Percentiles rank a stretch among this genome's conserved stretches.
Evolutionary conservation across 192 early-diverging fungal species (phyloP).

Genomic region (Coemansia sp.): DNA sequence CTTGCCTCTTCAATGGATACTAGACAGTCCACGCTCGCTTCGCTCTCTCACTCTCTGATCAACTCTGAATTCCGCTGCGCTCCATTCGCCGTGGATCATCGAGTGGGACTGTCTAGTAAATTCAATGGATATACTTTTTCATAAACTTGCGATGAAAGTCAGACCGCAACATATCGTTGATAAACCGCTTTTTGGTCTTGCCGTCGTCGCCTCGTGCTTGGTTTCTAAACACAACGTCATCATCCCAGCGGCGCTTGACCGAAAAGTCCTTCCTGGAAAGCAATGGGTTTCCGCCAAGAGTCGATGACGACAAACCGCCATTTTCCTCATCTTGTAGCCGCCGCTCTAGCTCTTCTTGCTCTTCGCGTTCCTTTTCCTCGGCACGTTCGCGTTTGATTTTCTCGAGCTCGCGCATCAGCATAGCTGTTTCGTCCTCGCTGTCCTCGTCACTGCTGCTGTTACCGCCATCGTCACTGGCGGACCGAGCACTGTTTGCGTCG

Average conservation of each 20-base stretch:
- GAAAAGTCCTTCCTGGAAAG: conserved; percentile 69
- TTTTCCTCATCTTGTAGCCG: conserved; percentile 57
- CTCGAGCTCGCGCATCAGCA: conserved; percentile 77
- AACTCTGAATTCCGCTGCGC: no score
- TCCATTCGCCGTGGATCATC: no score
- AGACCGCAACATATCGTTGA: conserved; percentile 94
- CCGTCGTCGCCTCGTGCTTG: conserved; percentile 87
- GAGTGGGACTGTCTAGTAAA: no score
- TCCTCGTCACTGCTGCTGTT: conserved; percentile 53
- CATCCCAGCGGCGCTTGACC: conserved; percentile 94
- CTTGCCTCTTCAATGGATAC: no score
- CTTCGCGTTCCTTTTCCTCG: conserved; percentile 83
- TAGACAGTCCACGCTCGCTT: no score
- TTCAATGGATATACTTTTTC: conserved; percentile 78
- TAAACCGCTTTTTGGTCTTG: conserved; percentile 89
- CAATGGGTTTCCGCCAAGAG: conserved; percentile 80
- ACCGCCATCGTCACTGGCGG: conserved; percentile 3
- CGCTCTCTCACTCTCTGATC: no score
- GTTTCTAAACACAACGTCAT: conserved; percentile 98
- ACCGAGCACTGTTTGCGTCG: conserved; percentile 7
- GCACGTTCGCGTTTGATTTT: conserved; percentile 93
- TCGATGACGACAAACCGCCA: conserved; percentile 49
- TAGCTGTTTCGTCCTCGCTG: conserved; percentile 88
- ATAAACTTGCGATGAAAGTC: conserved; percentile 98
- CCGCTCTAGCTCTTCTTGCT: conserved; percentile 49